Percentiles rank a stretch among this genome's conserved stretches.
These are phyloP conservation scores for Barnettozyma salicaria DNA, from an alignment of 805 yeast genomes.

Conservation along the genomic window DNA sequence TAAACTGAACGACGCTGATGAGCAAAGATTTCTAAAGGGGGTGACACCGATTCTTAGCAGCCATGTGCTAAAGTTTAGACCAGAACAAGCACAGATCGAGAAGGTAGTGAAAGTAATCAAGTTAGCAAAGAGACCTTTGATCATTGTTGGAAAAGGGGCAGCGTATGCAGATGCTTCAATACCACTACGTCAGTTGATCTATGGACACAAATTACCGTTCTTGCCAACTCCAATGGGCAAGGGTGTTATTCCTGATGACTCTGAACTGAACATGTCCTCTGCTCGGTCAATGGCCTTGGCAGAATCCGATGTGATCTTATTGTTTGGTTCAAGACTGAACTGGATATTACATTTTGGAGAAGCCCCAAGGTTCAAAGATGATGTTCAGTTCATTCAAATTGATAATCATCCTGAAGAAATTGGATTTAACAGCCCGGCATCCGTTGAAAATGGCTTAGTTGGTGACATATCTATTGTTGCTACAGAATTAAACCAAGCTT, in stretches of 20 bases:
- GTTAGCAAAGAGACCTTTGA: slow-evolving; percentile 41
- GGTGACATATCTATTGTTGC: slow-evolving; percentile 49
- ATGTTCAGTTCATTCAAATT: slow-evolving; percentile 50
- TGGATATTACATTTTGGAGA: slow-evolving; percentile 72
- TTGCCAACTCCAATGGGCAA: slow-evolving; percentile 79
- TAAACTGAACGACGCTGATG: slow-evolving; percentile 1
- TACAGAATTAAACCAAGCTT: slow-evolving; percentile 27
- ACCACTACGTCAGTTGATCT: slow-evolving; percentile 37
- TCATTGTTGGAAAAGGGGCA: slow-evolving; percentile 65
- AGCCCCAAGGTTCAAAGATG: slow-evolving; percentile 41
- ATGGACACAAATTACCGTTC: slow-evolving; percentile 43
- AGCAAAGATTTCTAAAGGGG: slow-evolving; percentile 1
- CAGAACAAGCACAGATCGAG: slow-evolving; percentile 23
- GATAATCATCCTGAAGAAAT: slow-evolving; percentile 49
- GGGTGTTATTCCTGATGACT: slow-evolving; percentile 54
- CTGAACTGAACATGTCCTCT: slow-evolving; percentile 46
- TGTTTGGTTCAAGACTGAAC: slow-evolving; percentile 63
- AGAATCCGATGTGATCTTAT: slow-evolving; percentile 50
- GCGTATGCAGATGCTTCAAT: slow-evolving; percentile 40
- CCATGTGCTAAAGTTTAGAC: too few relatives aligned
- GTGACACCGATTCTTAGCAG: slow-evolving; percentile 16
- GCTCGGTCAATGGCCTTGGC: slow-evolving; percentile 58
- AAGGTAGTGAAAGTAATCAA: slow-evolving; percentile 32
- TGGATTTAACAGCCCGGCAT: slow-evolving; percentile 36
- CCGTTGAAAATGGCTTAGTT: slow-evolving; percentile 38